Evolutionary conservation across 2,329 filamentous ascomycete species (phyloP).

Genomic region (Apiospora saccharicola): DNA sequence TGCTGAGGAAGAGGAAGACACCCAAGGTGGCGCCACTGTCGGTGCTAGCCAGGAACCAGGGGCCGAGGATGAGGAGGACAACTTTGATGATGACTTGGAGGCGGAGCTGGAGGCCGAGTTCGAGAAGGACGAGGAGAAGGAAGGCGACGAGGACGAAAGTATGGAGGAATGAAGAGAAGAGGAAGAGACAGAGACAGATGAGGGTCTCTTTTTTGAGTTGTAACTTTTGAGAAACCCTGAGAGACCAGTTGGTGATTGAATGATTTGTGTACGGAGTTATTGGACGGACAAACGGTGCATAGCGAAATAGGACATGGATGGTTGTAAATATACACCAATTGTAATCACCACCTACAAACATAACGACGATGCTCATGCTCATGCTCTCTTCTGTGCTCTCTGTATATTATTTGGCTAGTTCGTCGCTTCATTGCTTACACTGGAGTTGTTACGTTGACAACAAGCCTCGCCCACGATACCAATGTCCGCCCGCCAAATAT

Average conservation of each 20-base stretch:
- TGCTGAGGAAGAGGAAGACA: conserved; percentile 43
- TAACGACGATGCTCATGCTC: background rate
- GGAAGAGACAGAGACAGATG: background rate
- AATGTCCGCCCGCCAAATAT: background rate
- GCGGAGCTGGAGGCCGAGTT: conserved; percentile 49
- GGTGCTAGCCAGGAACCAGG: conserved; percentile 52
- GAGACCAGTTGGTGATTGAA: background rate
- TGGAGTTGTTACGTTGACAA: background rate
- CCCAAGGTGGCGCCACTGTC: conserved; percentile 34
- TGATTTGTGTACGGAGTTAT: conserved; percentile 16
- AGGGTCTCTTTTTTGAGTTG: background rate
- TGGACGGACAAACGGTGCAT: conserved; percentile 12
- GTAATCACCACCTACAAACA: background rate
- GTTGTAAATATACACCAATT: conserved; percentile 8
- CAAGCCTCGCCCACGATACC: background rate
- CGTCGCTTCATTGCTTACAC: background rate
- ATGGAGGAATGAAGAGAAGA: background rate
- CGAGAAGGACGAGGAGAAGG: background rate
- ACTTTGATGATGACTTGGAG: conserved; percentile 56
- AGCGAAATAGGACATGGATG: conserved; percentile 19
- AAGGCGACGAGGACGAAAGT: background rate
- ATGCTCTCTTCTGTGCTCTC: no score
- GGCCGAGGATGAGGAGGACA: conserved; percentile 39
- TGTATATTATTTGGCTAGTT: background rate
- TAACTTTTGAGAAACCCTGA: background rate